These are phyloP conservation scores for Umbelopsis isabellina DNA, from an alignment of 192 early-diverging fungal species.

Conservation along the genomic window DNA sequence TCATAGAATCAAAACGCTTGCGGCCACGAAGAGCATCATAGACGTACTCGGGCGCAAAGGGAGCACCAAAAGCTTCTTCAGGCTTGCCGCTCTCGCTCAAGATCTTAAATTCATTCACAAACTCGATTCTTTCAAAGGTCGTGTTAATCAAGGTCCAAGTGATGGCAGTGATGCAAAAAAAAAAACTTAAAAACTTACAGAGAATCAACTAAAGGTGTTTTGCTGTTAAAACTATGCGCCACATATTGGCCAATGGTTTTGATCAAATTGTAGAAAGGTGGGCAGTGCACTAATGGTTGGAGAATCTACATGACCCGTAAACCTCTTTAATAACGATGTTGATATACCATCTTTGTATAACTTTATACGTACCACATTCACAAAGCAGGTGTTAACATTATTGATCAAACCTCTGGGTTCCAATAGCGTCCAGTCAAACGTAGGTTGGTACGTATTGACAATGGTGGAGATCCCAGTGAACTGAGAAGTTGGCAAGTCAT, in stretches of 20 bases:
- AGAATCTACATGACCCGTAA: conserved; percentile 53
- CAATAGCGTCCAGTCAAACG: conserved; percentile 45
- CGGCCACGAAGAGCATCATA: conserved; percentile 84
- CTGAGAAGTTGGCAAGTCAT: conserved; percentile 34
- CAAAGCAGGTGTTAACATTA: conserved; percentile 97
- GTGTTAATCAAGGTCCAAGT: no score
- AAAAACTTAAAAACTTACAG: conserved; percentile 66
- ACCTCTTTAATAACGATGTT: background rate
- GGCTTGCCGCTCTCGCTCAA: conserved; percentile 15
- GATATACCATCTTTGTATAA: background rate
- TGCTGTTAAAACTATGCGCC: conserved; percentile 71
- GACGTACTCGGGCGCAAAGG: conserved; percentile 92
- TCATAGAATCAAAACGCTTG: conserved; percentile 80
- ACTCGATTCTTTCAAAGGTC: conserved; percentile 34
- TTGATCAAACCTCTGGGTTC: conserved; percentile 94
- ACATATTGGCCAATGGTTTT: conserved; percentile 64
- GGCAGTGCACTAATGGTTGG: conserved; percentile 91
- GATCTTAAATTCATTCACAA: conserved; percentile 41
- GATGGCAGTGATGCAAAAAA: background rate
- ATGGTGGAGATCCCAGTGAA: conserved; percentile 37
- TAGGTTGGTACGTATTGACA: conserved; percentile 48
- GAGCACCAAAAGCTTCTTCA: conserved; percentile 62
- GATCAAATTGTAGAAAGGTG: conserved; percentile 91
- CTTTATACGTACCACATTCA: conserved; percentile 80
- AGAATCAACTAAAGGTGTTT: conserved; percentile 85